Base-by-base conservation (phyloP, 1,139 yeast species). In the Suhomyces terraborum region DNA sequence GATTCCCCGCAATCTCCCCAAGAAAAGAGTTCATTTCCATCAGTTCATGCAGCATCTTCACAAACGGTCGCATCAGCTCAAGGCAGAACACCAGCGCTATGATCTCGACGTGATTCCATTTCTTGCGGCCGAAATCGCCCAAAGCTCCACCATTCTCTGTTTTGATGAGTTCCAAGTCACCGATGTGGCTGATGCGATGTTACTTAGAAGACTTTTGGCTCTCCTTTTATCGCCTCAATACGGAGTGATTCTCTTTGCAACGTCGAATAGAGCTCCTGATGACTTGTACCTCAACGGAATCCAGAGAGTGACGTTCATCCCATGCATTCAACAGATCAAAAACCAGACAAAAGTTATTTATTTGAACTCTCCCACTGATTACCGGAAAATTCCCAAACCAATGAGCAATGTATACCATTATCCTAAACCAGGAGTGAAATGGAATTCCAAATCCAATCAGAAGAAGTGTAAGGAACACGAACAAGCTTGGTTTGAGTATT, bases 181-280 rank as follows among this genome's bases (percentile, higher is more conserved):
- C 1, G 98, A 93, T 61, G 97, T 93, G 25, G 98, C 98, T 1
- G 98, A 93, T 64, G 98, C 98, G 3, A 93, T 93, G 98, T 73
- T 93, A 30, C 70, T 93, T 36, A 77, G 98, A 48, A 73, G 96
- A 40, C 66, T 91, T 31, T 59, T 89, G 38, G 77, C 82, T 58
- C 68, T 81, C 35, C 62, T 93, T 37, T 63, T 81, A 38, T 72
- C 80, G 25, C 80, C 83, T 0, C 76, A 81, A 32, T 84, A 84
- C 56, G 98, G 98, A 0, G 83, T 89, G 19, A 82, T 91, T 2
- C 66, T 94, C 10, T 91, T 93, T 67, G 93, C 96, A 27, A 93
- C 98, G 0, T 88, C 96, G 8, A 93, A 93, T 65, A 79, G 98
- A 54, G 94, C 93, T 0, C 98, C 98, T 0, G 94, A 86, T 59